These are phyloP conservation scores for Chrysoporthe cubensis DNA, from an alignment of 2,329 filamentous ascomycete genomes.

Conservation along the genomic window DNA sequence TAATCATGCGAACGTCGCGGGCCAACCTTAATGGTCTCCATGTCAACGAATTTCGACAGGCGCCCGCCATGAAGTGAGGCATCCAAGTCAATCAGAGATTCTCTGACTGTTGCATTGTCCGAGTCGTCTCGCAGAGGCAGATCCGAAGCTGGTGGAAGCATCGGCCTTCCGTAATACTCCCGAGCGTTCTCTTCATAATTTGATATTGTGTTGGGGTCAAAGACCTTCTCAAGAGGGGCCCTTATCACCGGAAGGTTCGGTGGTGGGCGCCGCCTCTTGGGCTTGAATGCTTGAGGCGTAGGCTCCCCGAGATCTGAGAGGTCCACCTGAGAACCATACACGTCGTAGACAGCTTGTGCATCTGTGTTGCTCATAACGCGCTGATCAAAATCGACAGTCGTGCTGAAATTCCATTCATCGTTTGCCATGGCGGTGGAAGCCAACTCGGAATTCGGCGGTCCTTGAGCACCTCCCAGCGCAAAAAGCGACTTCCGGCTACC, in stretches of 20 bases:
- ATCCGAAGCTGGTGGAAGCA: conserved; percentile 54
- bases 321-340: conserved; percentile 60
- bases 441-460: conserved; percentile 48
- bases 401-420: conserved; percentile 72
- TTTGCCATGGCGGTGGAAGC: conserved; percentile 50
- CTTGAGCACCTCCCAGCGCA: conserved; percentile 61
- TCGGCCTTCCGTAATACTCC: conserved; percentile 58
- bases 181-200: conserved; percentile 68
- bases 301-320: conserved; percentile 43
- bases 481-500: conserved; percentile 71
- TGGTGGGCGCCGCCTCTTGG: conserved; percentile 59
- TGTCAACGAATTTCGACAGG: conserved; percentile 61
- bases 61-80: conserved; percentile 60
- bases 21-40: conserved; percentile 63
- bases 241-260: conserved; percentile 62
- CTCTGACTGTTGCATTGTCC: conserved; percentile 55
- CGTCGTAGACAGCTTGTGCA: conserved; percentile 62
- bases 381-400: conserved; percentile 66
- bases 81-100: conserved; percentile 69
- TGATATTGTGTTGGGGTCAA: conserved; percentile 67
- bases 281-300: conserved; percentile 42
- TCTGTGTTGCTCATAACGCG: conserved; percentile 57
- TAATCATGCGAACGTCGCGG: conserved; percentile 54
- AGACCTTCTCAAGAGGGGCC: conserved; percentile 66
- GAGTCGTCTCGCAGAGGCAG: conserved; percentile 63